Evolutionary conservation across 768 basidiomycete genomes (phyloP).

Genomic region (Mycena galericulata): DNA sequence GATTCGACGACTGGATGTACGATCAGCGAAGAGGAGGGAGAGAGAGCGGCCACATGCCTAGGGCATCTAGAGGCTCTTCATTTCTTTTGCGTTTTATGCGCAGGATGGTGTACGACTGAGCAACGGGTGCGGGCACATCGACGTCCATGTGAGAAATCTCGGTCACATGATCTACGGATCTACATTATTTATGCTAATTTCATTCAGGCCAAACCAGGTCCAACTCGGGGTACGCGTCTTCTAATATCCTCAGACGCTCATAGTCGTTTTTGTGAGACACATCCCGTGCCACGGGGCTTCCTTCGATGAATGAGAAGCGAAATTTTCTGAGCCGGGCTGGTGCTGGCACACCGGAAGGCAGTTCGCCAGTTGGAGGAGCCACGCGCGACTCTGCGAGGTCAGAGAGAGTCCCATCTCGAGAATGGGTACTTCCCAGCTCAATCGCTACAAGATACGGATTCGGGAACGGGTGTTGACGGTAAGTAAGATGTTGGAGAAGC

Average conservation of each 20-base stretch:
- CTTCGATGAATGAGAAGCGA: slow-evolving; percentile 7
- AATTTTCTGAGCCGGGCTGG: slow-evolving; percentile 2
- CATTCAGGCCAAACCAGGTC: slow-evolving; percentile 6
- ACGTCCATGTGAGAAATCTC: slow-evolving; percentile 43
- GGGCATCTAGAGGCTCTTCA: slow-evolving; percentile 85
- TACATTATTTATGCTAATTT: background rate
- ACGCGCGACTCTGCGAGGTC: slow-evolving; percentile 21
- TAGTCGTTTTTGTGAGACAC: background rate
- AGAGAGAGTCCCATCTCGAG: slow-evolving; percentile 15
- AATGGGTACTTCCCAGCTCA: background rate
- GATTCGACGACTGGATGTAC: slow-evolving; percentile 71
- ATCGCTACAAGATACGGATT: slow-evolving; percentile 3
- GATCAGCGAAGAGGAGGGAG: slow-evolving; percentile 29
- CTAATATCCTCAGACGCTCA: background rate
- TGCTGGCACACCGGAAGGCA: background rate
- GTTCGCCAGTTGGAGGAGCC: background rate
- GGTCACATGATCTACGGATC: slow-evolving; percentile 8
- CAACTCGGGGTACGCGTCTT: background rate
- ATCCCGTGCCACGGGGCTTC: too few species aligned
- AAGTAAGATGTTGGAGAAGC: slow-evolving; percentile 22
- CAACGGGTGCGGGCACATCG: slow-evolving; percentile 38
- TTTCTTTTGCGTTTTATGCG: slow-evolving; percentile 87
- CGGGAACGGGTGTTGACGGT: background rate
- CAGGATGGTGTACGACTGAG: slow-evolving; percentile 73
- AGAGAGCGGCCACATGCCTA: slow-evolving; percentile 60